A percentile compares a stretch with the other conserved stretches of the same genome.
phyloP scores from a whole-genome alignment of 176 grass and related monocot genomes.

The Triticum turgidum region DNA sequence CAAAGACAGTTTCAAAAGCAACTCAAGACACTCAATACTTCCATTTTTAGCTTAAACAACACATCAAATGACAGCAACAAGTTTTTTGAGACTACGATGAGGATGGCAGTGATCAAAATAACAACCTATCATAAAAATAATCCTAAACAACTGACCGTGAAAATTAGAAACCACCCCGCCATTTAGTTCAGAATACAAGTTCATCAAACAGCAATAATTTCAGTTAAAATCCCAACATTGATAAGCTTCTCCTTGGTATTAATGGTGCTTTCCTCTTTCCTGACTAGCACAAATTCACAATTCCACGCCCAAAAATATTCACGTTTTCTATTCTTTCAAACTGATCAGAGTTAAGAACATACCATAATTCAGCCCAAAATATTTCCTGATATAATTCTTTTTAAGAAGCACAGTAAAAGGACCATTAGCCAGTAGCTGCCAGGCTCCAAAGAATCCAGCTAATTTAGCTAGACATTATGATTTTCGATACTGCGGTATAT shows the following conservation, averaged over 20 bases:
- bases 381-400: background rate
- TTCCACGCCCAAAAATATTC: background rate
- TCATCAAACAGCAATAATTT: background rate
- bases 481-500: background rate
- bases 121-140: background rate
- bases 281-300: background rate
- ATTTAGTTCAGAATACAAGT: background rate
- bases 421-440: background rate
- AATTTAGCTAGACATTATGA: conserved; percentile 4
- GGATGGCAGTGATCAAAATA: background rate
- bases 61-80: background rate
- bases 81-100: background rate
- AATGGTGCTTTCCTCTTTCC: background rate
- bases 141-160: background rate
- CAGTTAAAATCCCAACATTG: background rate
- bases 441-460: conserved; percentile 1
- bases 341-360: background rate
- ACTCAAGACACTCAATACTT: background rate
- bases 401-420: background rate
- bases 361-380: conserved; percentile 16
- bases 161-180: background rate
- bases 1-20: background rate
- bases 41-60: background rate
- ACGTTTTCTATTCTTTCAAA: conserved; percentile 6
- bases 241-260: background rate